These are phyloP conservation scores for Solanum bukasovii DNA, from an alignment of 257 asterid species.

Conservation along the genomic window DNA sequence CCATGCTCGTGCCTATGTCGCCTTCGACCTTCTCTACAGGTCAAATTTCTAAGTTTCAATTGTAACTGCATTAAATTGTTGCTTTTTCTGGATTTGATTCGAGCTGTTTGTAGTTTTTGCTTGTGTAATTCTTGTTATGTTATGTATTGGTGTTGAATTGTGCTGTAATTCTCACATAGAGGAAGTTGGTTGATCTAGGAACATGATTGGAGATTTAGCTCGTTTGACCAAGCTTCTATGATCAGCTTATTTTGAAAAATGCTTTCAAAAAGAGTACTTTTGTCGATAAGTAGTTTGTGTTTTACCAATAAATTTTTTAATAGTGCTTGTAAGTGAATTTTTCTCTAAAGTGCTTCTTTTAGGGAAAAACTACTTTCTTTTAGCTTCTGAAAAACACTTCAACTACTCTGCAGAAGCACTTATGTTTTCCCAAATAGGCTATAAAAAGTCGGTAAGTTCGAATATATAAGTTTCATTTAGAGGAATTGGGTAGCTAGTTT, in stretches of 20 bases:
- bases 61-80: background rate
- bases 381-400: background rate
- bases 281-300: background rate
- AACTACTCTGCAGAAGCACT: background rate
- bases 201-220: background rate
- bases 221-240: background rate
- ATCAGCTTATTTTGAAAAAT: background rate
- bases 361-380: background rate
- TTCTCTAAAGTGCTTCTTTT: background rate
- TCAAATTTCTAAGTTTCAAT: background rate
- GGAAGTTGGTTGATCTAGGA: background rate
- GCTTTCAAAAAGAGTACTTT: background rate
- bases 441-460: background rate
- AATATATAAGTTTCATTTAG: background rate
- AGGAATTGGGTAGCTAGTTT: background rate
- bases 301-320: background rate
- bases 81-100: background rate
- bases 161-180: background rate
- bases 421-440: background rate
- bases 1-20: constrained; percentile 80
- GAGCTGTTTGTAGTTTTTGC: background rate
- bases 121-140: background rate
- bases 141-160: background rate
- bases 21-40: constrained; percentile 82
- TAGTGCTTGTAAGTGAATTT: background rate